Evolutionary conservation across 345 rosid genomes (phyloP).

Genomic region (Linum lewisii): DNA sequence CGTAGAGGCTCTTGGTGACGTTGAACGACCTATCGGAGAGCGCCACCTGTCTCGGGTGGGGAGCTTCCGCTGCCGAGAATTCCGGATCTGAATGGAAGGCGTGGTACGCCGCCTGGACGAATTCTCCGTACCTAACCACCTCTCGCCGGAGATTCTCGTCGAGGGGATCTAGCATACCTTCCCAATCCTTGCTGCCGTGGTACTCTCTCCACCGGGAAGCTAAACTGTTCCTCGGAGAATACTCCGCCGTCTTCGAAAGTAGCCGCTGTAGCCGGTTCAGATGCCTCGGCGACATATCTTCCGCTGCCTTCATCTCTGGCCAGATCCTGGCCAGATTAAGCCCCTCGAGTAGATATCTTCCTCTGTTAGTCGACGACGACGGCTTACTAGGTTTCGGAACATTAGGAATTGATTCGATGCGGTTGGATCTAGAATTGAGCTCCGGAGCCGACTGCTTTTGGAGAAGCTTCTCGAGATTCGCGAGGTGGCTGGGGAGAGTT

Average conservation of each 20-base stretch:
- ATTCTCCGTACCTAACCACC: conserved; percentile 74
- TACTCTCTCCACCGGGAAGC: conserved; percentile 59
- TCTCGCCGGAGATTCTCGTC: conserved; percentile 69
- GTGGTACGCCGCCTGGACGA: conserved; percentile 71
- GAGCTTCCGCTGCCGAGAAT: conserved; percentile 47
- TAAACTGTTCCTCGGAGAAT: conserved; percentile 74
- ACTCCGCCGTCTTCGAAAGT: conserved; percentile 54
- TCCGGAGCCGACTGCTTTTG: conserved; percentile 19
- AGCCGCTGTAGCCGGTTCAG: conserved; percentile 60
- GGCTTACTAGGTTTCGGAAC: conserved; percentile 8
- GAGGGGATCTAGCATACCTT: conserved; percentile 66
- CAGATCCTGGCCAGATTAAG: conserved; percentile 55
- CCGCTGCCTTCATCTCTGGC: conserved; percentile 78
- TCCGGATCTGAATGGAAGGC: conserved; percentile 69
- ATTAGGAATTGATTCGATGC: conserved; percentile 2
- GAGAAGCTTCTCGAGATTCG: conserved; percentile 59
- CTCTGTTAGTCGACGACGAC: conserved; percentile 9
- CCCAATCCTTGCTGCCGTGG: conserved; percentile 55
- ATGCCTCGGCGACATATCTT: conserved; percentile 80
- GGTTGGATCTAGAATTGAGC: conserved; percentile 4
- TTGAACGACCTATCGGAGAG: conserved; percentile 54
- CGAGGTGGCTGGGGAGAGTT: conserved; percentile 26
- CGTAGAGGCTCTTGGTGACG: conserved; percentile 51
- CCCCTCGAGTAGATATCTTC: conserved; percentile 34
- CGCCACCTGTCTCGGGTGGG: conserved; percentile 52